A percentile compares a stretch with the other conserved stretches of the same genome.
Evolutionary conservation across 768 basidiomycete genomes (phyloP).

Genomic region (Dioszegia aurantiaca): DNA sequence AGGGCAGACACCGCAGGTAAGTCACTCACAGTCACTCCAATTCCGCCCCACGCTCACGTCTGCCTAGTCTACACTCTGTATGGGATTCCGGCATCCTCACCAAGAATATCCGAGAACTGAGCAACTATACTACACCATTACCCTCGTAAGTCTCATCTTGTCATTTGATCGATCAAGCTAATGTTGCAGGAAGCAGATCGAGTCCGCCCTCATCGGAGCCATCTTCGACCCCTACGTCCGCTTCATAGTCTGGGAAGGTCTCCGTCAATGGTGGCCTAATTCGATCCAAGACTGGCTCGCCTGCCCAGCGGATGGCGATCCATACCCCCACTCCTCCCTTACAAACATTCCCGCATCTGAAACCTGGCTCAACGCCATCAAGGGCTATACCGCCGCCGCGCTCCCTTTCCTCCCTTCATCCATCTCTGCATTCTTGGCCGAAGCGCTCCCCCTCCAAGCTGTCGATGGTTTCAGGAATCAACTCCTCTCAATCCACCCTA

Average conservation of each 20-base stretch:
- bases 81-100: slow-evolving; percentile 85
- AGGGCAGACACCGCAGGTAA: slow-evolving; percentile 66
- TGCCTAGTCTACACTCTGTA: slow-evolving; percentile 70
- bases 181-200: slow-evolving; percentile 58
- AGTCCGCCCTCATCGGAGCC: slow-evolving; percentile 66
- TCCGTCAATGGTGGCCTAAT: slow-evolving; percentile 65
- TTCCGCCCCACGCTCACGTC: slow-evolving; percentile 5
- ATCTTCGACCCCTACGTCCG: slow-evolving; percentile 88
- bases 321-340: slow-evolving; percentile 44
- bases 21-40: slow-evolving; percentile 33
- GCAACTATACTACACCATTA: slow-evolving; percentile 76
- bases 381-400: slow-evolving; percentile 22
- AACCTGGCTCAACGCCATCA: slow-evolving; percentile 17
- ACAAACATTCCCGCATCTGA: slow-evolving; percentile 21
- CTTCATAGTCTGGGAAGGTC: slow-evolving; percentile 79
- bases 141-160: slow-evolving; percentile 56
- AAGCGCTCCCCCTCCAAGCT: slow-evolving; percentile 7
- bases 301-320: slow-evolving; percentile 59
- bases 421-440: slow-evolving; percentile 9
- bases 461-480: slow-evolving; percentile 12
- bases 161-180: not conserved
- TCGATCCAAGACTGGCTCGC: slow-evolving; percentile 65
- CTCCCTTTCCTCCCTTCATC: slow-evolving; percentile 20
- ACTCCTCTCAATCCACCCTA: slow-evolving; percentile 6
- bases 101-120: slow-evolving; percentile 70